Percentiles rank a stretch among this genome's conserved stretches.
phyloP scores from a whole-genome alignment of 768 basidiomycete species.

The Lactarius indigo region DNA sequence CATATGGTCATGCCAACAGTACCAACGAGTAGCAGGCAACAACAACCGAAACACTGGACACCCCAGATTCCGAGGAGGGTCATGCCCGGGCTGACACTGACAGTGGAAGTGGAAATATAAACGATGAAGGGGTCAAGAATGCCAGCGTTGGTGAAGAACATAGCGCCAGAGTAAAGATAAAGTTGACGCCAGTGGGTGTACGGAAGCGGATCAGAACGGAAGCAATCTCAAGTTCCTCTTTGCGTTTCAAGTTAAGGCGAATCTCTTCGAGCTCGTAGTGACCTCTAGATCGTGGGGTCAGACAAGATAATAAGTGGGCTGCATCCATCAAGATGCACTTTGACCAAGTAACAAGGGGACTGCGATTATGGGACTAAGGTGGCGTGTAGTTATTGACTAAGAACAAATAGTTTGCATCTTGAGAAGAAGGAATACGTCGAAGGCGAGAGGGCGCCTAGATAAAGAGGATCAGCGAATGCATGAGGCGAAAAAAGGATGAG shows the following conservation, averaged over 20 bases:
- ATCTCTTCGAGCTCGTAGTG: constrained; percentile 54
- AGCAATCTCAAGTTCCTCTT: constrained; percentile 66
- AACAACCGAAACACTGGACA: constrained; percentile 80
- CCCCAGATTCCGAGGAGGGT: constrained; percentile 79
- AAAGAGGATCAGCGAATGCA: constrained; percentile 1
- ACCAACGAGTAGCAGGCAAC: constrained; percentile 73
- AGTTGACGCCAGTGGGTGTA: constrained; percentile 82
- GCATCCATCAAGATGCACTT: constrained; percentile 62
- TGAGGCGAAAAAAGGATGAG: constrained; percentile 4
- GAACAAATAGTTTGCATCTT: constrained; percentile 32
- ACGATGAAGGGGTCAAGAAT: constrained; percentile 51
- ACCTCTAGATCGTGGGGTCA: constrained; percentile 57
- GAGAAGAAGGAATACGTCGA: constrained; percentile 70
- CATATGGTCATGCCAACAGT: constrained; percentile 81
- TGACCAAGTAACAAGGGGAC: constrained; percentile 77
- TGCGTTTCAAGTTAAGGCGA: constrained; percentile 56
- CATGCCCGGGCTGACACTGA: constrained; percentile 75
- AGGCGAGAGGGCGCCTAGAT: constrained; percentile 57
- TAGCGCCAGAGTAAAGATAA: constrained; percentile 53
- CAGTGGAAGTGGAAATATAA: constrained; percentile 65
- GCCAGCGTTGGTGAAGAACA: constrained; percentile 45
- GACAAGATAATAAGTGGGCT: constrained; percentile 52
- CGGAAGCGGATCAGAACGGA: constrained; percentile 59
- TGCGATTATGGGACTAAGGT: constrained; percentile 26
- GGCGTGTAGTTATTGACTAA: not conserved